These are phyloP conservation scores for Micractinium sp. DNA, from an alignment of 139 green algal species.

Conservation along the genomic window DNA sequence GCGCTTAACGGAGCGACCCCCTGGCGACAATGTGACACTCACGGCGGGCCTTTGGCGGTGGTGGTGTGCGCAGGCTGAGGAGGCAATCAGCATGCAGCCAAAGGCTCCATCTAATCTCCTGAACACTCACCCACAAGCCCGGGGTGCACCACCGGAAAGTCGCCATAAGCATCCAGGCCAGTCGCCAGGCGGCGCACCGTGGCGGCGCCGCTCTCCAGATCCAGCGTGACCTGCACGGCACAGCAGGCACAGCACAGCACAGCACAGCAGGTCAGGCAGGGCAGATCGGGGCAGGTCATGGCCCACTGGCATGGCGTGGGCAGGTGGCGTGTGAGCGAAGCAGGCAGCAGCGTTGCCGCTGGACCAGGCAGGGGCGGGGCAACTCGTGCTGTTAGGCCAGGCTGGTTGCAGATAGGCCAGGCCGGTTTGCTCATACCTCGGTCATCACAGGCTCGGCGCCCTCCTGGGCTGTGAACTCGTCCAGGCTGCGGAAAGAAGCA, in stretches of 20 bases:
- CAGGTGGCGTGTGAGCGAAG: too few relatives aligned
- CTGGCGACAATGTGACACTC: not conserved
- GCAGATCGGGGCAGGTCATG: too few relatives aligned
- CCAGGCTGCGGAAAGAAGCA: conserved; percentile 48
- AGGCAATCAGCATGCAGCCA: not conserved
- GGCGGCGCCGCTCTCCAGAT: conserved; percentile 52
- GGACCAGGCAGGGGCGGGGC: too few relatives aligned
- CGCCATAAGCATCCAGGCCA: conserved; percentile 36
- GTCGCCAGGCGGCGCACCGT: conserved; percentile 26
- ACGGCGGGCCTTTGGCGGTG: not conserved
- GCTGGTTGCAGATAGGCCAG: too few relatives aligned
- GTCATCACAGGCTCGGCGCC: not conserved
- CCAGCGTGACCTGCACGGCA: conserved; percentile 37
- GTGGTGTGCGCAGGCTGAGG: not conserved
- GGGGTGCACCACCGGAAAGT: conserved; percentile 66
- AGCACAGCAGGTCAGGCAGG: too few relatives aligned
- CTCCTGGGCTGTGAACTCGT: conserved; percentile 16
- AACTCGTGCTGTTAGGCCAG: too few relatives aligned
- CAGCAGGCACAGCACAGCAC: not conserved
- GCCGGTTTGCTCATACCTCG: conserved; percentile 41
- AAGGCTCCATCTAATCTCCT: not conserved
- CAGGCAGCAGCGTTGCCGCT: too few relatives aligned
- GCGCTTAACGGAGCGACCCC: too few relatives aligned
- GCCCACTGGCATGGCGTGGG: too few relatives aligned
- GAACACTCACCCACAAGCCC: conserved; percentile 12